These are phyloP conservation scores for Thalassia testudinum DNA, from an alignment of 116 monocot species.

Conservation along the genomic window DNA sequence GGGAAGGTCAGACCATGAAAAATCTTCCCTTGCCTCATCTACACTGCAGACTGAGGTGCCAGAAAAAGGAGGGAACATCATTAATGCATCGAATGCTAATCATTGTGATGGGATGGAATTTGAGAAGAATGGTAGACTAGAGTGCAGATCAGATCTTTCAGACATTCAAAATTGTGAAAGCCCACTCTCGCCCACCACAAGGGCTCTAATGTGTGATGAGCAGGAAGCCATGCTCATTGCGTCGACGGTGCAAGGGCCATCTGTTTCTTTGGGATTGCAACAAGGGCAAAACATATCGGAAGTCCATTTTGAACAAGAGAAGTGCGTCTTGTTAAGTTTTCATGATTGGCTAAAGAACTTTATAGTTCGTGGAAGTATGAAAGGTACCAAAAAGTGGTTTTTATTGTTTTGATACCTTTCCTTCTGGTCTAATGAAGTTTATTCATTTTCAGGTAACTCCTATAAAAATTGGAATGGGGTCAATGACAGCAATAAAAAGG, in stretches of 20 bases:
- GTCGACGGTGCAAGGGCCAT: slow-evolving; percentile 8
- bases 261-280: slow-evolving; percentile 14
- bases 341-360: slow-evolving; percentile 65
- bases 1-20: slow-evolving; percentile 8
- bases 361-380: slow-evolving; percentile 52
- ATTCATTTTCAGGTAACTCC: no score
- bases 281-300: slow-evolving; percentile 32
- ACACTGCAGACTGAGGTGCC: slow-evolving; percentile 20
- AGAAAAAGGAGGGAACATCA: slow-evolving; percentile 13
- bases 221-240: slow-evolving; percentile 56
- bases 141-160: slow-evolving; percentile 3
- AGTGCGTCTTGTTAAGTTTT: slow-evolving; percentile 51
- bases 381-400: slow-evolving; percentile 37
- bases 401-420: no score
- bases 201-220: slow-evolving; percentile 91
- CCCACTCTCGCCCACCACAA: slow-evolving; percentile 78
- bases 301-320: slow-evolving; percentile 76
- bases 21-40: slow-evolving; percentile 25
- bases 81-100: slow-evolving; percentile 29
- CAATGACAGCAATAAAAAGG: no score
- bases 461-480: no score
- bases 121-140: slow-evolving; percentile 4
- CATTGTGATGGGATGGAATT: slow-evolving; percentile 21
- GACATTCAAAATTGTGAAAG: slow-evolving; percentile 30
- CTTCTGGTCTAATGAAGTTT: no score